Evolutionary conservation across 2,329 filamentous ascomycete genomes (phyloP), one percentile per base, ranked within the genome.

Genomic region (Cadophora sp.): DNA sequence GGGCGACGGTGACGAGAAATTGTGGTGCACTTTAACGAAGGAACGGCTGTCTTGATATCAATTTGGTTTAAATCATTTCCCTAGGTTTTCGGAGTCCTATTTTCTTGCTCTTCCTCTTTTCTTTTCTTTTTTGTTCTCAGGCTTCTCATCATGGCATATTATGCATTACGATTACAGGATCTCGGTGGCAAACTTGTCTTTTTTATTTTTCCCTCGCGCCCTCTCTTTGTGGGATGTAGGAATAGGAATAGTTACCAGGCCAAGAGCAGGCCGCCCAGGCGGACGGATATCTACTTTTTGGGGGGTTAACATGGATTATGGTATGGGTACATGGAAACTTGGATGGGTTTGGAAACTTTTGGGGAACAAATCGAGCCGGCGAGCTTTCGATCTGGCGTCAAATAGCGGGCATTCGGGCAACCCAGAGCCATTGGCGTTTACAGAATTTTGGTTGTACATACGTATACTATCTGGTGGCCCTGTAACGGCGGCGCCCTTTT

Each of bases 1-100:
- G 4, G 27, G 27, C 27, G 27, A 6, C 4, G 27, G 6, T 30
- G 6, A n/a, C n/a, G n/a, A n/a, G n/a, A n/a, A n/a, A n/a, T n/a
- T 30, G 27, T 6, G 6, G 27, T 30, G 27, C 27, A 30, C 24
- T 48, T 48, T 55, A n/a, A 55, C 33, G 50, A 55, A 3, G 50
- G 13, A n/a, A 55, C 50, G 50, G 50, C 27, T n/a, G 24, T 55
- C 16, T 33, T 33, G 50, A 55, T 55, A 55, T 55, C 50, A 55
- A 55, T 55, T 55, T 55, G 50, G n/a, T 33, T 55, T 51, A 39
- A 9, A 6, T 2, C 4, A 2, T 39, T 39, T 55, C 50, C 33
- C 33, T n/a, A n/a, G 27, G 18, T 33, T 55, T 51, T 51, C 5
- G 9, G n/a, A 50, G 11, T 55, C 16, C 24, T 53, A 4, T 30